Evolutionary conservation across 2,329 filamentous ascomycete genomes (phyloP).

Genomic region (Fusarium succisae): DNA sequence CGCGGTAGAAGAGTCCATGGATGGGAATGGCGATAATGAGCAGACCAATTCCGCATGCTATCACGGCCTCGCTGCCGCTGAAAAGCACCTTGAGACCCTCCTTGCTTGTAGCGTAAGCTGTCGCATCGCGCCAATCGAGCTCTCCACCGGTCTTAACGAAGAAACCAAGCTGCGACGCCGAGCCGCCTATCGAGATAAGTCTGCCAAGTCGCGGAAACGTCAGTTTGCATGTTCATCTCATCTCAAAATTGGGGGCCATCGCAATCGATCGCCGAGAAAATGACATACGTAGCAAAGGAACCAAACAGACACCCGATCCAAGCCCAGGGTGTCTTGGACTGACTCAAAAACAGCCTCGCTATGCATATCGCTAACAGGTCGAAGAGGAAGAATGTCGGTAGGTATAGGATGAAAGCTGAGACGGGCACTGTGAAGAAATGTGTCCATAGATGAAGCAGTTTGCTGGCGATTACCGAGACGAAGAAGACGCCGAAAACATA

Average conservation of each 20-base stretch:
- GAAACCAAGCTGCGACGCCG: slow-evolving; percentile 47
- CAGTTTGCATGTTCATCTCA: not conserved
- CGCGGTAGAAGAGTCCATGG: slow-evolving; percentile 37
- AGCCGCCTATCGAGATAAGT: slow-evolving; percentile 41
- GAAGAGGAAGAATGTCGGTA: slow-evolving; percentile 45
- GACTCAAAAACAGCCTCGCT: slow-evolving; percentile 40
- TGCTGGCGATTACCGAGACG: slow-evolving; percentile 42
- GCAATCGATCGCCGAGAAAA: not conserved
- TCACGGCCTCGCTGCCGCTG: slow-evolving; percentile 42
- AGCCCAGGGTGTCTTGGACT: slow-evolving; percentile 31
- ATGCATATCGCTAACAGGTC: slow-evolving; percentile 42
- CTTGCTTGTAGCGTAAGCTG: slow-evolving; percentile 42
- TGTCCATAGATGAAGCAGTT: slow-evolving; percentile 42
- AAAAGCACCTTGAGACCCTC: slow-evolving; percentile 47
- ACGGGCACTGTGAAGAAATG: slow-evolving; percentile 42
- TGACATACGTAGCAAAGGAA: slow-evolving; percentile 41
- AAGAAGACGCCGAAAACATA: slow-evolving; percentile 45
- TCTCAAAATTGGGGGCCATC: not conserved
- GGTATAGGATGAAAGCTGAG: slow-evolving; percentile 44
- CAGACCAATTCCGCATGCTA: slow-evolving; percentile 35
- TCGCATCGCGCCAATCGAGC: slow-evolving; percentile 47
- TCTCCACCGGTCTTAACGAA: slow-evolving; percentile 46
- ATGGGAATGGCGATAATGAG: slow-evolving; percentile 37
- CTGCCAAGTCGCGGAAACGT: slow-evolving; percentile 24
- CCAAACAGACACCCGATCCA: slow-evolving; percentile 34